A percentile compares a stretch with the other conserved stretches of the same genome.
These are phyloP conservation scores for Talaromyces sp. DNA, from an alignment of 2,329 filamentous ascomycete genomes.

Conservation along the genomic window DNA sequence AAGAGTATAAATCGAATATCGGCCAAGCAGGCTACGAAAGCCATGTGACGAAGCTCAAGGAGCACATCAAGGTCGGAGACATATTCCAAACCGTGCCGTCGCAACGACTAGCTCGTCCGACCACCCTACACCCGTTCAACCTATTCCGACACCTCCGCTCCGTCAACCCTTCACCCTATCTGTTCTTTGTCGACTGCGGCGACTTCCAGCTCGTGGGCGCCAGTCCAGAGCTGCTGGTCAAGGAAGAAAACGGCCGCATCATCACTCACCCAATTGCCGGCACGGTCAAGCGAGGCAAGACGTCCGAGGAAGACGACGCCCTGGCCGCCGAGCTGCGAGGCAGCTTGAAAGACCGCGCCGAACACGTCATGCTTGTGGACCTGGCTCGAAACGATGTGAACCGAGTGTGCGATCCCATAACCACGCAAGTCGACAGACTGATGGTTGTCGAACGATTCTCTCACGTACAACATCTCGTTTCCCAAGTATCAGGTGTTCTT, in stretches of 20 bases:
- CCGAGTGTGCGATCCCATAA: conserved; percentile 84
- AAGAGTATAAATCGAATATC: conserved; percentile 88
- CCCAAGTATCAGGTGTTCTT: conserved; percentile 88
- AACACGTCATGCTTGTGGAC: conserved; percentile 98
- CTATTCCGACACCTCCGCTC: conserved; percentile 93
- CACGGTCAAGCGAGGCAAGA: conserved; percentile 82
- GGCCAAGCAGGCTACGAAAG: conserved; percentile 81
- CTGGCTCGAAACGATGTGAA: conserved; percentile 95
- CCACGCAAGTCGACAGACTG: conserved; percentile 83
- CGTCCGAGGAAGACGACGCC: conserved; percentile 72
- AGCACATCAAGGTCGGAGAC: conserved; percentile 85
- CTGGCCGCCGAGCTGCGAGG: conserved; percentile 72
- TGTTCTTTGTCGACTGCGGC: conserved; percentile 90
- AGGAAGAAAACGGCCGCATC: conserved; percentile 78
- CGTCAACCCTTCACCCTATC: conserved; percentile 95
- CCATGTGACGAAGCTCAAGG: conserved; percentile 82
- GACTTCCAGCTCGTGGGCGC: conserved; percentile 95
- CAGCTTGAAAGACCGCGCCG: conserved; percentile 85
- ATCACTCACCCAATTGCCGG: conserved; percentile 97
- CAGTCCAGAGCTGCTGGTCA: conserved; percentile 90
- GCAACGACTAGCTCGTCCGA: conserved; percentile 85
- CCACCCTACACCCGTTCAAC: conserved; percentile 91
- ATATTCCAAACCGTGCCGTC: conserved; percentile 98
- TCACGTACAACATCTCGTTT: conserved; percentile 95
- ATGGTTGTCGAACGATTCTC: conserved; percentile 95